A percentile compares a stretch with the other conserved stretches of the same genome.
These are phyloP conservation scores for Diaporthe helianthi DNA, from an alignment of 2,329 filamentous ascomycete species.

Conservation along the genomic window DNA sequence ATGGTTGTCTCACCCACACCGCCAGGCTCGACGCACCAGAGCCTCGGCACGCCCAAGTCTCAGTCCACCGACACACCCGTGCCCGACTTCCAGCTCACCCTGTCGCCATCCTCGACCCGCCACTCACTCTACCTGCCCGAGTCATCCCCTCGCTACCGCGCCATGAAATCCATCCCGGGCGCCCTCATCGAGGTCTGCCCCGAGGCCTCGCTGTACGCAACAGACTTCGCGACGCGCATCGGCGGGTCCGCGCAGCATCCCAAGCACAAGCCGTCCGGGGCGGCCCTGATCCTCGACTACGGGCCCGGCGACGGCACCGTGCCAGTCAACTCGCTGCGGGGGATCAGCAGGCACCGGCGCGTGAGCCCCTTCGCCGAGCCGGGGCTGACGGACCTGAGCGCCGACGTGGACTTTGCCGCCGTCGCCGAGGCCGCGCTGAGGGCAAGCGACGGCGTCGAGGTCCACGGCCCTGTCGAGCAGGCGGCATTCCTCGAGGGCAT, in stretches of 20 bases:
- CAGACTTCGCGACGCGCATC: constrained; percentile 84
- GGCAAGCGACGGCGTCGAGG: constrained; percentile 82
- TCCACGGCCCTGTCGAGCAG: constrained; percentile 91
- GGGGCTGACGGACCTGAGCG: constrained; percentile 85
- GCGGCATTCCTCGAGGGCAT: constrained; percentile 78
- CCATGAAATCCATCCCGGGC: constrained; percentile 70
- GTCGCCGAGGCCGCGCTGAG: constrained; percentile 81
- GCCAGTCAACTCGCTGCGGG: constrained; percentile 87
- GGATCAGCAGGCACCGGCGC: constrained; percentile 78
- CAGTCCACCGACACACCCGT: constrained; percentile 58
- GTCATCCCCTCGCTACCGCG: constrained; percentile 78
- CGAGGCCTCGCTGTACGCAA: constrained; percentile 79
- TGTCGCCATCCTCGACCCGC: constrained; percentile 77
- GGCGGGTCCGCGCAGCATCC: constrained; percentile 67
- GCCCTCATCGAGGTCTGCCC: constrained; percentile 90
- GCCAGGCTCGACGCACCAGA: constrained; percentile 58
- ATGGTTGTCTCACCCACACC: constrained; percentile 76
- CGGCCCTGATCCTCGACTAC: constrained; percentile 95
- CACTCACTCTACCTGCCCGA: constrained; percentile 87
- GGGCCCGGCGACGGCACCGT: constrained; percentile 76
- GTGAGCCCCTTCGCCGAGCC: constrained; percentile 83
- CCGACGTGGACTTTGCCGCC: constrained; percentile 91
- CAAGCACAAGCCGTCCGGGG: constrained; percentile 74
- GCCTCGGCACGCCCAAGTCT: constrained; percentile 60
- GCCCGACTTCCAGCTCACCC: constrained; percentile 87